Percentiles rank a stretch among this genome's conserved stretches.
Conservation (phyloP, 2,329 filamentous ascomycete genomes). For the Corinectria fuckeliana region DNA sequence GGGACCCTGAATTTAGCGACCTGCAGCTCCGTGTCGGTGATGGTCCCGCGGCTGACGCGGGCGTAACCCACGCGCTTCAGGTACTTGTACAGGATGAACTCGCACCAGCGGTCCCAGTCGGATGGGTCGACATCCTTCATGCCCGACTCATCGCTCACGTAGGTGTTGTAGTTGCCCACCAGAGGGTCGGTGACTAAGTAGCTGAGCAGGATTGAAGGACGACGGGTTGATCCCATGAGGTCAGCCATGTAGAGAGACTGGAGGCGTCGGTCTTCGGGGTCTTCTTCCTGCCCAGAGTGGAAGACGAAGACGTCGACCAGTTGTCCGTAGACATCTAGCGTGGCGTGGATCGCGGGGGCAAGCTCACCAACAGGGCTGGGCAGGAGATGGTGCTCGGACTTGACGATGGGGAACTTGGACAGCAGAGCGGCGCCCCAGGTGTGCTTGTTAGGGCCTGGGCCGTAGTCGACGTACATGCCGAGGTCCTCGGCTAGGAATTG, state of each 20-base stretch:
- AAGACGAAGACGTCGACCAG: constrained; percentile 95
- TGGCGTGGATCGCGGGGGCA: constrained; percentile 96
- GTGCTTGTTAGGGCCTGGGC: constrained; percentile 97
- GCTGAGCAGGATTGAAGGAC: constrained; percentile 84
- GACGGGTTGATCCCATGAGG: constrained; percentile 81
- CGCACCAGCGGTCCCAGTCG: constrained; percentile 98
- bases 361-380: constrained; percentile 94
- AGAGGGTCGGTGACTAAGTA: constrained; percentile 92
- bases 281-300: constrained; percentile 98
- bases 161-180: constrained; percentile 96
- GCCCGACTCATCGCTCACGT: constrained; percentile 82
- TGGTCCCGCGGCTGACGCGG: constrained; percentile 83
- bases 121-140: constrained; percentile 94
- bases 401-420: constrained; percentile 96
- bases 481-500: constrained; percentile 95
- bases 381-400: constrained; percentile 94
- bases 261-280: constrained; percentile 86
- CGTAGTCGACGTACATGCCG: constrained; percentile 98
- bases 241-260: constrained; percentile 86
- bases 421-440: constrained; percentile 94
- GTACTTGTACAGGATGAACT: constrained; percentile 96
- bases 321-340: constrained; percentile 89
- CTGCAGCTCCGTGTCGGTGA: constrained; percentile 97
- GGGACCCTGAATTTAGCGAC: constrained; percentile 94
- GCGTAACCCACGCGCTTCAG: constrained; percentile 88